Base-by-base conservation (phyloP, 2,329 filamentous ascomycete species). In the Trichoderma pleuroti region DNA sequence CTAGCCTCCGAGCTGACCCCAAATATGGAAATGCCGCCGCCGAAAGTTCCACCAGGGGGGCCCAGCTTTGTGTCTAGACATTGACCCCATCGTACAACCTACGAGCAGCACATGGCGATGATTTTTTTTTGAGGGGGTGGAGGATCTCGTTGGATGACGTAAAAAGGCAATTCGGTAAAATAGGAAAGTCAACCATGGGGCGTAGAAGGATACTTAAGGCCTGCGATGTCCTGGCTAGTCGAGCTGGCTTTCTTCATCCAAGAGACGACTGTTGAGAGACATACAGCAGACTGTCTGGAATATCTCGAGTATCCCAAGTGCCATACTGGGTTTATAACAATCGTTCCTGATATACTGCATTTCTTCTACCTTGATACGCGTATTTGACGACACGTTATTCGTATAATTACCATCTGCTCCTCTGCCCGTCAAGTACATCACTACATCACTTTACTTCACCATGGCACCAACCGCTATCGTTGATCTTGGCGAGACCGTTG, bases 401-500 rank as follows among this genome's bases (percentile, higher is more conserved):
- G 11, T n/a, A 34, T 39, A 42, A 6, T 28, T 11, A 21, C 60
- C 3, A 16, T 8, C 18, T 12, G 5, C 26, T 64, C 10, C 1
- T 32, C 8, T 32, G 26, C 34, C 34, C 9, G 8, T 42, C 34
- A 30, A 42, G 8, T 18, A 46, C 12, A 34, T 18, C 21, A n/a
- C 21, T 21, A 4, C 46, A 24, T 12, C 11, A 59, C 28, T 18
- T 16, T 14, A 46, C 2, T 21, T 36, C 24, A 65, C 49, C 64
- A 79, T 79, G 77, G 76, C 77, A 28, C 76, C 77, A 36, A 73
- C 74, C 16, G 76, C 77, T 18, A 64, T 72, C 42, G 36, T 32
- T 61, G 71, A 70, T 52, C 39, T 71, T 3, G 72, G 60, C 62
- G 72, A 72, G 46, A 70, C 59, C 56, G n/a, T 34, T 16, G 42